phyloP scores from a whole-genome alignment of 805 yeast genomes.

The Tetrapisispora pingtungensis region DNA sequence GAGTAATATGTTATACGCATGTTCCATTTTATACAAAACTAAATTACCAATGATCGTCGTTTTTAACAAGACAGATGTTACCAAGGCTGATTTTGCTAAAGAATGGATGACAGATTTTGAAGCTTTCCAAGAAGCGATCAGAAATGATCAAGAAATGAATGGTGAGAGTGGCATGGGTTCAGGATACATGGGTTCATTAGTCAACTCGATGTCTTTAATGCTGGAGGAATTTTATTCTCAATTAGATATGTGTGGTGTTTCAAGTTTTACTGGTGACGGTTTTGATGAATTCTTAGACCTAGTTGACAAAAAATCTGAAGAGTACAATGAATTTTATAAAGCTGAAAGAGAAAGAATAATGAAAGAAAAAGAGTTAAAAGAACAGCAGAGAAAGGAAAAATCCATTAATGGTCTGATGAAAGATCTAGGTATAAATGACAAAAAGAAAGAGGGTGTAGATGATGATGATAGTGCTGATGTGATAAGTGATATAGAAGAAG shows the following conservation, averaged over 20 bases:
- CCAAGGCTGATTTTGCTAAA: slow-evolving; percentile 75
- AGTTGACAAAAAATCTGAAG: slow-evolving; percentile 79
- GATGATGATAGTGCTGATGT: slow-evolving; percentile 47
- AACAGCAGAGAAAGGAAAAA: slow-evolving; percentile 58
- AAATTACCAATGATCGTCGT: slow-evolving; percentile 94
- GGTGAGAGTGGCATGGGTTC: slow-evolving; percentile 45
- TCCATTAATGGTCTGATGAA: slow-evolving; percentile 68
- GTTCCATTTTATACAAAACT: slow-evolving; percentile 91
- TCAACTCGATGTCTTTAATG: slow-evolving; percentile 92
- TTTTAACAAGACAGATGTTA: slow-evolving; percentile 88
- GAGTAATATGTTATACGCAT: slow-evolving; percentile 97
- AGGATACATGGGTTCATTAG: slow-evolving; percentile 89
- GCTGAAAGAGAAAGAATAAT: slow-evolving; percentile 77
- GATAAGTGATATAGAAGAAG: slow-evolving; percentile 36
- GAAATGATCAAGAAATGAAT: slow-evolving; percentile 54
- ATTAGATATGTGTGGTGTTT: slow-evolving; percentile 84
- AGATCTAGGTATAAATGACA: slow-evolving; percentile 59
- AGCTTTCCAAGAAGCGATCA: slow-evolving; percentile 71
- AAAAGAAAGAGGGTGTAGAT: slow-evolving; percentile 11
- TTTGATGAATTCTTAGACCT: slow-evolving; percentile 82
- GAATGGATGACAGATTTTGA: slow-evolving; percentile 98
- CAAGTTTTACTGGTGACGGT: slow-evolving; percentile 89
- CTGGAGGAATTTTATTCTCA: slow-evolving; percentile 92
- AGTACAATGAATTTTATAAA: slow-evolving; percentile 72
- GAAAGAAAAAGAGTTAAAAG: slow-evolving; percentile 67